Conservation (phyloP, 768 basidiomycete species). For the Tulasnella sp. region DNA sequence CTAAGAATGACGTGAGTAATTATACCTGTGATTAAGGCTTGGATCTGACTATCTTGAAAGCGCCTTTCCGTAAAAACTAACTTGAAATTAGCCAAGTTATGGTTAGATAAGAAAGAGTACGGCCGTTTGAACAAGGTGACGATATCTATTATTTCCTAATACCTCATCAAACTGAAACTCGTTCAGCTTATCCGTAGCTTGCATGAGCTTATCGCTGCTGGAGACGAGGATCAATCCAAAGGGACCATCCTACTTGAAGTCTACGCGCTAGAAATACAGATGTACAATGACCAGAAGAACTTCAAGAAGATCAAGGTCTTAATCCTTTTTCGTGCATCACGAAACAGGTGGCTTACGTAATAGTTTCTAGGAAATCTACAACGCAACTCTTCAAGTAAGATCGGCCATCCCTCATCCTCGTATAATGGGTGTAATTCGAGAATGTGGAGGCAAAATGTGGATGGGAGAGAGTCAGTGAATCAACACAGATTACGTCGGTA, state of each 20-base stretch:
- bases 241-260: conserved; percentile 93
- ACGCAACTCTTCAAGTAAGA: conserved; percentile 80
- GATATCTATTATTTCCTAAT: conserved; percentile 12
- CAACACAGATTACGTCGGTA: neutral
- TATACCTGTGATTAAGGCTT: neutral
- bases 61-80: conserved; percentile 91
- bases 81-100: conserved; percentile 90
- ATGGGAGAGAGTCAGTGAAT: conserved; percentile 82
- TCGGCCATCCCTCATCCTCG: conserved; percentile 96
- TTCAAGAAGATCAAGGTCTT: conserved; percentile 87
- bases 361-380: conserved; percentile 82
- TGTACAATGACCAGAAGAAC: conserved; percentile 95
- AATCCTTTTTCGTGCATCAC: neutral
- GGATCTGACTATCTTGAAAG: conserved; percentile 29
- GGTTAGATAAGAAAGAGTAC: conserved; percentile 93
- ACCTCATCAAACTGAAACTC: conserved; percentile 18
- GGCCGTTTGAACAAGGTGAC: conserved; percentile 62
- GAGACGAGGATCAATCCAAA: conserved; percentile 70
- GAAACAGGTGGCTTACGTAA: neutral
- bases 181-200: conserved; percentile 64
- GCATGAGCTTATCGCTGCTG: conserved; percentile 31
- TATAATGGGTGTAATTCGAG: conserved; percentile 98
- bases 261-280: conserved; percentile 96
- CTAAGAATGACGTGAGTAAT: conserved; percentile 81
- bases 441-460: conserved; percentile 99